Conservation (phyloP, 2,329 filamentous ascomycete species). For the Alternaria triticimaculans region DNA sequence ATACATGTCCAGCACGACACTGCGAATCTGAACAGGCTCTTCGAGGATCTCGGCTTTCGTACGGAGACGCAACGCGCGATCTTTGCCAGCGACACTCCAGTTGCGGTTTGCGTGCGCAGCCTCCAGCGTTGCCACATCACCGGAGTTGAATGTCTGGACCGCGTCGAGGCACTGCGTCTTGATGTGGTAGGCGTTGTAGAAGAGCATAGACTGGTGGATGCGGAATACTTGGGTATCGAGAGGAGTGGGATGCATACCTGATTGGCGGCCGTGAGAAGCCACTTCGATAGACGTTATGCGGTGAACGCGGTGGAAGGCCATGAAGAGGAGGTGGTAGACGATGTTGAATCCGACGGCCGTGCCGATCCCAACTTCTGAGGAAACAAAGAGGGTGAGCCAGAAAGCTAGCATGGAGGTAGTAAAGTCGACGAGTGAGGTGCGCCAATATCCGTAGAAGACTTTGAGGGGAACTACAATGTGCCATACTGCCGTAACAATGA, state of each 20-base stretch:
- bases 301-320: conserved; percentile 59
- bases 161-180: conserved; percentile 59
- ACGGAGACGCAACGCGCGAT: conserved; percentile 57
- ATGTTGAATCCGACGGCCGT: conserved; percentile 60
- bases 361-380: conserved; percentile 66
- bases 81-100: conserved; percentile 62
- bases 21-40: conserved; percentile 51
- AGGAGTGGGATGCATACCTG: conserved; percentile 34
- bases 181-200: conserved; percentile 65
- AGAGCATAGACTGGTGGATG: conserved; percentile 65
- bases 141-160: conserved; percentile 56
- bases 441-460: conserved; percentile 69
- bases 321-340: conserved; percentile 62
- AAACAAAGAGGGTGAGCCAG: conserved; percentile 68
- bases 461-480: conserved; percentile 65
- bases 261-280: conserved; percentile 8
- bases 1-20: conserved; percentile 61
- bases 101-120: conserved; percentile 53
- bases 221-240: conserved; percentile 63
- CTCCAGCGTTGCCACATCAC: conserved; percentile 47
- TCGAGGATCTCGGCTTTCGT: conserved; percentile 44
- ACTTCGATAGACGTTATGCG: conserved; percentile 26
- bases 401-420: conserved; percentile 68
- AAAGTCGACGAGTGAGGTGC: conserved; percentile 69
- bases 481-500: conserved; percentile 71